Percentiles rank a stretch among this genome's conserved stretches.
Conservation (phyloP, 495 filamentous ascomycete genomes). For the Penicillium ochrochloron region DNA sequence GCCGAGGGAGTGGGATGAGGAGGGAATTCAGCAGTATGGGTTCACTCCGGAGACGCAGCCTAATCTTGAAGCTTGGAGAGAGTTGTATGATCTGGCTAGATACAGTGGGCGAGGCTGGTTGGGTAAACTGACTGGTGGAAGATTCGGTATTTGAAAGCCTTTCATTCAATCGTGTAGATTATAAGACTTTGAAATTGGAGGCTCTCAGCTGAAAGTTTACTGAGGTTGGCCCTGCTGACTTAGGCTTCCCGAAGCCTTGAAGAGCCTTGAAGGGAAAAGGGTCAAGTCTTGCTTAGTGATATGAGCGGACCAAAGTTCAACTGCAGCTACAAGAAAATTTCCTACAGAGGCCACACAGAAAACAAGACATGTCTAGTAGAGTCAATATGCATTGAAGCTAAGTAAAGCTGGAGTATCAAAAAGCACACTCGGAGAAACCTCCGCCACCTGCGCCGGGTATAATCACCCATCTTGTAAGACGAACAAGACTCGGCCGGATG, state of each 20-base stretch:
- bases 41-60: conserved; percentile 18
- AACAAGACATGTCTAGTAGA: not conserved
- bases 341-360: not conserved
- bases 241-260: not conserved
- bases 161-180: not conserved
- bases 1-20: conserved; percentile 13
- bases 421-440: conserved; percentile 14
- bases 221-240: no score
- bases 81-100: conserved; percentile 14
- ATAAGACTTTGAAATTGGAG: not conserved
- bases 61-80: conserved; percentile 13
- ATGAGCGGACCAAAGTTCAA: not conserved
- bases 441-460: conserved; percentile 25
- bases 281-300: not conserved
- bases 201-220: not conserved
- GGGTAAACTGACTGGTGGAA: conserved; percentile 2
- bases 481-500: conserved; percentile 15
- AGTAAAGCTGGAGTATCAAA: conserved; percentile 17
- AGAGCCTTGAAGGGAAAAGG: not conserved
- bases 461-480: conserved; percentile 9
- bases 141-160: not conserved
- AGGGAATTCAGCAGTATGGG: conserved; percentile 9
- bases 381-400: not conserved
- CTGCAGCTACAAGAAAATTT: not conserved
- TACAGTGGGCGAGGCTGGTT: conserved; percentile 14